These are phyloP conservation scores for Russula dissimulans DNA, from an alignment of 768 basidiomycete species.

Conservation along the genomic window DNA sequence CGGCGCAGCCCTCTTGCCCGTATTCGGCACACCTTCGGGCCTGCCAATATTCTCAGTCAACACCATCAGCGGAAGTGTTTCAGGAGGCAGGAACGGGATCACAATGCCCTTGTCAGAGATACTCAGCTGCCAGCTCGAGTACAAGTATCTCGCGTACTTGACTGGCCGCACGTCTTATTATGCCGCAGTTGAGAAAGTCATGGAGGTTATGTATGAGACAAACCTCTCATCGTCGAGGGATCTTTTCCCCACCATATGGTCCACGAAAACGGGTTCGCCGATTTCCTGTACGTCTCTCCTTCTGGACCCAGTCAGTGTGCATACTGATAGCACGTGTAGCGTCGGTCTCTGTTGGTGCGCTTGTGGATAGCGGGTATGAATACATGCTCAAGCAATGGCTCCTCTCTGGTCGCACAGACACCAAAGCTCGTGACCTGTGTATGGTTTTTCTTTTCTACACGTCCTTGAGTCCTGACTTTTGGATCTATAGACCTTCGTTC, in stretches of 20 bases:
- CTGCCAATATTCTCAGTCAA: conserved; percentile 67
- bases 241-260: conserved; percentile 53
- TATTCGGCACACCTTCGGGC: conserved; percentile 61
- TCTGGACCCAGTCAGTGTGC: neutral
- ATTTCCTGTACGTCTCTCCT: conserved; percentile 32
- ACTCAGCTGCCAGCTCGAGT: conserved; percentile 77
- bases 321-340: conserved; percentile 25
- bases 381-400: conserved; percentile 72
- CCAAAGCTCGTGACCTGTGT: conserved; percentile 59
- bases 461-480: neutral
- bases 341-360: conserved; percentile 49
- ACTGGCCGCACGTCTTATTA: conserved; percentile 62
- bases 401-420: conserved; percentile 55
- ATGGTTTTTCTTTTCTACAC: conserved; percentile 21
- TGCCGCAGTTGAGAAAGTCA: conserved; percentile 44
- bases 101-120: conserved; percentile 56
- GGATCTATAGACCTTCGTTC: conserved; percentile 44
- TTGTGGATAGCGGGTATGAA: conserved; percentile 70
- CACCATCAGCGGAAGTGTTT: conserved; percentile 37
- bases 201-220: conserved; percentile 40
- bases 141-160: conserved; percentile 74
- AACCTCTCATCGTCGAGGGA: conserved; percentile 35
- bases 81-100: conserved; percentile 26
- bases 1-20: conserved; percentile 58
- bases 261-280: conserved; percentile 36